Evolutionary conservation across 23 red algal genomes (phyloP).

Genomic region (Gracilaria gracilis): DNA sequence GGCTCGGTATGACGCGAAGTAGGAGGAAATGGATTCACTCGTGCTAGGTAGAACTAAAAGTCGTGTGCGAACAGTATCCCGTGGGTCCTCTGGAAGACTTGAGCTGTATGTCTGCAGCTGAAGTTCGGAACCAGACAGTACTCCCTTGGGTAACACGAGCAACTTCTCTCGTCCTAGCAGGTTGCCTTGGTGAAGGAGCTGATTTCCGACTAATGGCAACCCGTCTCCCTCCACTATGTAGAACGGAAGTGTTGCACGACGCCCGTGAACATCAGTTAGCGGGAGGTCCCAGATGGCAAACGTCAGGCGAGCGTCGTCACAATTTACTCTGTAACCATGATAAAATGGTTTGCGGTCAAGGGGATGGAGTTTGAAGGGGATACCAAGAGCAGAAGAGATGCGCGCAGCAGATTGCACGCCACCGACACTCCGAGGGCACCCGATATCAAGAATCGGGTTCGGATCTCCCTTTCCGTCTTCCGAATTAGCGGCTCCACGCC

Average conservation of each 20-base stretch:
- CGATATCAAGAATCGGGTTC: background rate
- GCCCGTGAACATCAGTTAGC: background rate
- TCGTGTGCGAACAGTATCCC: background rate
- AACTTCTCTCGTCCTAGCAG: slow-evolving; percentile 16
- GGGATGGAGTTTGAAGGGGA: slow-evolving; percentile 25
- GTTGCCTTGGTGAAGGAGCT: slow-evolving; percentile 15
- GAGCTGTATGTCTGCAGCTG: slow-evolving; percentile 20
- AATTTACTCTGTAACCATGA: slow-evolving; percentile 31
- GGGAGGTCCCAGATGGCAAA: slow-evolving; percentile 34
- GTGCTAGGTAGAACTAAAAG: slow-evolving; percentile 30
- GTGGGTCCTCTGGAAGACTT: background rate
- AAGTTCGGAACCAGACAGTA: background rate
- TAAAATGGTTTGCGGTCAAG: slow-evolving; percentile 22
- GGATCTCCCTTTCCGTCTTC: background rate
- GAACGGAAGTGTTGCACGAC: slow-evolving; percentile 3
- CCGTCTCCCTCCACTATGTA: slow-evolving; percentile 33
- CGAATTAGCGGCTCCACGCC: background rate
- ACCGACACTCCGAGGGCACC: background rate
- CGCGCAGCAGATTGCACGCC: background rate
- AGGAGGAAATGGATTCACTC: background rate
- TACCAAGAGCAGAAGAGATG: background rate
- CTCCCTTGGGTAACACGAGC: background rate
- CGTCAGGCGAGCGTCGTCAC: background rate
- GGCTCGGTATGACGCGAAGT: background rate
- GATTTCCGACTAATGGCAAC: slow-evolving; percentile 17